Evolutionary conservation across 1,284 basidiomycete genomes (phyloP).

Genomic region (Apiotrichum mycotoxinovorans): DNA sequence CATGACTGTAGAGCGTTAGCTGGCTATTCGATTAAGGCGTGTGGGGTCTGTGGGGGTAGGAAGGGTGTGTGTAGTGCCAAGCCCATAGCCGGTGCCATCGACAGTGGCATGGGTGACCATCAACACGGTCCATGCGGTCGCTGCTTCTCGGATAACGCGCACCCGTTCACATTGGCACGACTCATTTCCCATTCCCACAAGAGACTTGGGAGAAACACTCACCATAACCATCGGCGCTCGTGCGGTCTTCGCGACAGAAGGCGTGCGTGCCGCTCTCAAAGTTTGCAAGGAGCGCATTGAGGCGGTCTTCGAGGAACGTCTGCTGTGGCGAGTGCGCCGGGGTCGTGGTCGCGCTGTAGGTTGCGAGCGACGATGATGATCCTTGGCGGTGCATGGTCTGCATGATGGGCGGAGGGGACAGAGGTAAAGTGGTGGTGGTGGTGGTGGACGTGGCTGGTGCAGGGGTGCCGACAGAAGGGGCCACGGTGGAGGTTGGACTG

Average conservation of each 20-base stretch:
- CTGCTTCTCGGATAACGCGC: no score
- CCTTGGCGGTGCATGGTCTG: conserved; percentile 1
- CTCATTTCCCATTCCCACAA: not conserved
- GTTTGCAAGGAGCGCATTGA: conserved; percentile 27
- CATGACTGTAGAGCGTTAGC: conserved; percentile 4
- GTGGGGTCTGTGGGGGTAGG: conserved; percentile 6
- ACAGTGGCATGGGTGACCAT: conserved; percentile 13
- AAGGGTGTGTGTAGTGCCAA: conserved; percentile 12
- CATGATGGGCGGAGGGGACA: not conserved
- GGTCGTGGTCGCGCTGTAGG: conserved; percentile 2
- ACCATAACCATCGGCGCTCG: not conserved
- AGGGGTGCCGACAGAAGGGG: not conserved
- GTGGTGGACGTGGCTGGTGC: not conserved
- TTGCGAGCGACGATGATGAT: not conserved
- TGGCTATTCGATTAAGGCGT: no score
- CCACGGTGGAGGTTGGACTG: not conserved
- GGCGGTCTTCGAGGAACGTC: conserved; percentile 17
- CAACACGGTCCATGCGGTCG: no score
- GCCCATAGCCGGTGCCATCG: conserved; percentile 18
- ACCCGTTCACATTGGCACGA: not conserved
- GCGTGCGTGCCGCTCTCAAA: conserved; percentile 35
- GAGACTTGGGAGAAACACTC: not conserved
- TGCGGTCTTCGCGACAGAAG: conserved; percentile 27
- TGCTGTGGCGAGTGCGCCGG: conserved; percentile 8
- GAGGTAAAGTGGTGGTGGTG: not conserved